Conservation (phyloP, 805 yeast species). For the Yarrowia divulgata region DNA sequence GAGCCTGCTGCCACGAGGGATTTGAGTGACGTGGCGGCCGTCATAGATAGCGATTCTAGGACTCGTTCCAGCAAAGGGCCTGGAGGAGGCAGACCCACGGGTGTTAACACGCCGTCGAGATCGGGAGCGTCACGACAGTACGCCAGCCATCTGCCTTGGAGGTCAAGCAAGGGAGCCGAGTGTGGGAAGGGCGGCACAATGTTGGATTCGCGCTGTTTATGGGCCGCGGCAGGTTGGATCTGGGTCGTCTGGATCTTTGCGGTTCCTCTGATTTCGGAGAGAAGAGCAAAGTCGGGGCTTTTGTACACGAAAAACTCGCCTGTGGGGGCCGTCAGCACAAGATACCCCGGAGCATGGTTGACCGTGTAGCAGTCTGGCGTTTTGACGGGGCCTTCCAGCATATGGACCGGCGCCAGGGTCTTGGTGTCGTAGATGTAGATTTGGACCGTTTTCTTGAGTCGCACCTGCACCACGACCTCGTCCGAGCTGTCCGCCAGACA, state of each 20-base stretch:
- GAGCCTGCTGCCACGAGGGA: slow-evolving; percentile 58
- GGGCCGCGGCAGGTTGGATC: slow-evolving; percentile 13
- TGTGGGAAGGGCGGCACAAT: slow-evolving; percentile 13
- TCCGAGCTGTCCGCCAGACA: background rate
- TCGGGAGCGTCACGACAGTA: slow-evolving; percentile 23
- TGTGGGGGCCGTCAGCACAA: slow-evolving; percentile 2
- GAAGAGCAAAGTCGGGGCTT: slow-evolving; percentile 1
- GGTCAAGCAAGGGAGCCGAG: slow-evolving; percentile 11
- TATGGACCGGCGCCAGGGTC: background rate
- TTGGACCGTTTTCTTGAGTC: slow-evolving; percentile 3
- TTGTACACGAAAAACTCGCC: slow-evolving; percentile 20
- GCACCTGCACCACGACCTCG: slow-evolving; percentile 10
- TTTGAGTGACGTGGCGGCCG: slow-evolving; percentile 59
- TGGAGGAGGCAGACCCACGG: slow-evolving; percentile 22
- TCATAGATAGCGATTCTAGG: slow-evolving; percentile 40
- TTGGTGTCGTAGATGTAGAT: background rate
- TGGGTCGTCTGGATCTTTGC: slow-evolving; percentile 23
- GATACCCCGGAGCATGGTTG: background rate
- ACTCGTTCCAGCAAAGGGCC: slow-evolving; percentile 18
- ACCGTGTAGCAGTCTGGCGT: slow-evolving; percentile 6
- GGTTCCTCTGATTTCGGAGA: background rate
- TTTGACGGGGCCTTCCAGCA: slow-evolving; percentile 4
- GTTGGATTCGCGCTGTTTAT: slow-evolving; percentile 19
- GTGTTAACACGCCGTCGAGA: slow-evolving; percentile 7
- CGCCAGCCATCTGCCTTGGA: slow-evolving; percentile 31